These are phyloP conservation scores for Moricandia moricandioides DNA, from an alignment of 345 rosid genomes.

Conservation along the genomic window DNA sequence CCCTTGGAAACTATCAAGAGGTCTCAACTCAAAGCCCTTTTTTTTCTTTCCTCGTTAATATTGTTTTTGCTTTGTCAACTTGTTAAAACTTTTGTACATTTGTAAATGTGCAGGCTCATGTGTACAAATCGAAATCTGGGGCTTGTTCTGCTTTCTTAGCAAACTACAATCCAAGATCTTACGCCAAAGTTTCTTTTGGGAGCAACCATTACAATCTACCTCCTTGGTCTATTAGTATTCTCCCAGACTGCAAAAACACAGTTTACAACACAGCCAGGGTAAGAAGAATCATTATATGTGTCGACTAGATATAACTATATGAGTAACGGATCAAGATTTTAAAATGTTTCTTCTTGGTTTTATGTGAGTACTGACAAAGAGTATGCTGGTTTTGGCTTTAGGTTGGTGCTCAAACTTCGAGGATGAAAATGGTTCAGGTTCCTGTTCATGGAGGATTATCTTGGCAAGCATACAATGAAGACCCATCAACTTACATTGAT, in stretches of 20 bases:
- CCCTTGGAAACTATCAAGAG: conserved; percentile 91
- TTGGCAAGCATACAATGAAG: conserved; percentile 93
- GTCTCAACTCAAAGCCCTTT: conserved; percentile 35
- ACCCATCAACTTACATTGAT: conserved; percentile 58
- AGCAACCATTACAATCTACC: conserved; percentile 86
- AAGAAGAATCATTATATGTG: conserved; percentile 15
- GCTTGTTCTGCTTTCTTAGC: conserved; percentile 96
- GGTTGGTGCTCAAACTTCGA: conserved; percentile 87
- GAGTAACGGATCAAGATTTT: not conserved
- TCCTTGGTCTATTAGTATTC: conserved; percentile 99
- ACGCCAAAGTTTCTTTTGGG: conserved; percentile 69
- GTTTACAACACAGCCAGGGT: conserved; percentile 98
- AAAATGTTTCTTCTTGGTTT: conserved; percentile 1
- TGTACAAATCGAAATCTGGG: conserved; percentile 71
- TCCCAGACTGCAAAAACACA: conserved; percentile 97
- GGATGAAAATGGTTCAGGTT: conserved; percentile 82
- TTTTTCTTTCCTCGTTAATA: not conserved
- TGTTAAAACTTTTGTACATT: not conserved
- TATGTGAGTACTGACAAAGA: not conserved
- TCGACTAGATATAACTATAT: not conserved
- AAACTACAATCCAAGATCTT: conserved; percentile 65
- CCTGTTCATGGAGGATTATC: conserved; percentile 84
- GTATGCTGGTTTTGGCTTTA: conserved; percentile 31
- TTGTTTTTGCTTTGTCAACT: conserved; percentile 12
- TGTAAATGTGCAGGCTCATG: conserved; percentile 64